Base-by-base conservation (phyloP, 2,329 filamentous ascomycete genomes). In the Verticillium longisporum region DNA sequence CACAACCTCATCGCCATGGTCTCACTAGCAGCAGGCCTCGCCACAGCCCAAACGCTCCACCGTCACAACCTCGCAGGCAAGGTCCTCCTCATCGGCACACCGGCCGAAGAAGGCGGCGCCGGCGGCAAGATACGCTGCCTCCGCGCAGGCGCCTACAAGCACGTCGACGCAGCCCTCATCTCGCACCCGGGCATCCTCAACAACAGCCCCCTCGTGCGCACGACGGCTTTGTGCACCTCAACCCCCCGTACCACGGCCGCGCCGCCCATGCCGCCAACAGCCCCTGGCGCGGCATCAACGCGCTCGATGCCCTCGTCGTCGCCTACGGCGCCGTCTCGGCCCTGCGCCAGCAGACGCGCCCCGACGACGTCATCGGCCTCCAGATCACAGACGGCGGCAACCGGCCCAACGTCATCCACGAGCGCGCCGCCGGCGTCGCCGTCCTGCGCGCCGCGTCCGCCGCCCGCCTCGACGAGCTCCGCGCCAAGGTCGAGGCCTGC, bases 211-310 rank as follows among this genome's bases (percentile, higher is more conserved):
- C 11, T 34, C 26, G 18, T n/a, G 10, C 83, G 83, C 0, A 74
- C 75, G 7, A 77, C 79, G 15, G 76, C 0, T 87, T 87, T 65
- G 75, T 86, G 14, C 86, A 86, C 60, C 33, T 59, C 31, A 33
- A 15, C 6, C 32, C 38, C 32, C 10, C 18, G 1, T 61, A 50
- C 38, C n/a, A 15, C 4, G 59, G 59, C 59, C 41, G 45, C 31
- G 55, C 59, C 4, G 55, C 66, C 6, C 77, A 79, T 55, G 76
- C 77, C 0, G 74, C 71, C 4, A 67, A 71, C 3, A 72, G 72
- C 26, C 77, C 76, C 0, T 78, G 75, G 75, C 69, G 75, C 10
- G 76, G 77, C 1, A 64, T 72, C 26, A 79, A 79, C 63, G 76
- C 76, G 0, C 70, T 78, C 4, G 77, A 79, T 61, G 76, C 75